Evolutionary conservation across 352 stramenopile species (phyloP), one percentile per base, ranked within the genome.

Genomic region (Pythium sukuiense): DNA sequence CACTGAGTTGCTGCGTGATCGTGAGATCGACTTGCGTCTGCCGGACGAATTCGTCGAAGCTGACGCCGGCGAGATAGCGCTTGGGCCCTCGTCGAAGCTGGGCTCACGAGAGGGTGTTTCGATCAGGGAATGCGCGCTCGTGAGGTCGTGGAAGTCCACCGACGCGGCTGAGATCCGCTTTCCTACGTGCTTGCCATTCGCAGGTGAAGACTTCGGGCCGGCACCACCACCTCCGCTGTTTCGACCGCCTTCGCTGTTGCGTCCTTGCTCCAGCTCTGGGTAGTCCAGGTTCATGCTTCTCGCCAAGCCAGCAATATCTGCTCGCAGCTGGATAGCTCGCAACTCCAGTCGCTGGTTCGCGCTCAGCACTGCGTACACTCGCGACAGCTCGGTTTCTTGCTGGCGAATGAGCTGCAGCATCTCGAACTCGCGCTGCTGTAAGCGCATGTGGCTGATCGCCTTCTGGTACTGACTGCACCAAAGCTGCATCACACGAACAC

Each of bases 401-500:
- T 92, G 83, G 6, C 85, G 81, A 65, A 95, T 93, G 20, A 95
- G 60, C 62, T 83, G 72, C 20, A 92, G 72, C 82, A 95, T 92
- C 43, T 95, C 87, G 24, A 89, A 90, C 58, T 95, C 87, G 32
- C 87, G 87, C 69, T 95, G 87, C 62, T 95, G 87, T 39, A 95
- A 59, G 1, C 87, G 81, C 87, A 95, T 95, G 65, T 95, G 87
- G 26, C 87, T 88, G 53, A 95, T 92, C 2, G 87, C 87, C 48
- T 95, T 95, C 55, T 95, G 87, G 62, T 95, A 93, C 66, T 95
- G 87, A 46, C 85, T 91, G 32, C 79, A 76, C 87, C 87, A 95
- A 5, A 95, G 72, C 65, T 95, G 87, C 85, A 95, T 95, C 20
- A 92, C 69, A n/a, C 87, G 87, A 1, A 95, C 87, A 48, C 84